Evolutionary conservation across 1,284 basidiomycete species (phyloP).

Genomic region (Clitocybe nebularis): DNA sequence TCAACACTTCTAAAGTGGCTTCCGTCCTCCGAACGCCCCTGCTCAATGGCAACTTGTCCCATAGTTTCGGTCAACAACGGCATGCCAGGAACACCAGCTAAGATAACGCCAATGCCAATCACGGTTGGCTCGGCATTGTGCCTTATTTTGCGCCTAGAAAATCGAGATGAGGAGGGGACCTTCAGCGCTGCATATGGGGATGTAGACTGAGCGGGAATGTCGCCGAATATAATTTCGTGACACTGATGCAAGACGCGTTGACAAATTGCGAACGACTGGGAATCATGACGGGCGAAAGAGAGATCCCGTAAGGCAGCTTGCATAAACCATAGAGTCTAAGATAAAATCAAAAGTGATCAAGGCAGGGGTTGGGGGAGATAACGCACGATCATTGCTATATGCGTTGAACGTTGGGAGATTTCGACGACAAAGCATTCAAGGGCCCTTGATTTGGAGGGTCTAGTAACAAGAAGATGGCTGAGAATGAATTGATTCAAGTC

Average conservation of each 20-base stretch:
- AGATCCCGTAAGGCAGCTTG: constrained; percentile 91
- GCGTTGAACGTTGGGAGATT: constrained; percentile 83
- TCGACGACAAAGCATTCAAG: constrained; percentile 90
- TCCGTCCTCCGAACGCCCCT: constrained; percentile 71
- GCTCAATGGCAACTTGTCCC: constrained; percentile 86
- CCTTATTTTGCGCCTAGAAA: constrained; percentile 64
- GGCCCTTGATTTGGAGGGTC: constrained; percentile 85
- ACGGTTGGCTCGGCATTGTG: constrained; percentile 71
- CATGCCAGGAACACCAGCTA: constrained; percentile 78
- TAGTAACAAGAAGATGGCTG: constrained; percentile 89
- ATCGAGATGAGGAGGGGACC: constrained; percentile 43
- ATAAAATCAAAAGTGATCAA: constrained; percentile 10
- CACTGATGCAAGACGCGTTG: constrained; percentile 90
- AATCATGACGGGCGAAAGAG: constrained; percentile 57
- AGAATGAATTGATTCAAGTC: constrained; percentile 11
- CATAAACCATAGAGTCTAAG: constrained; percentile 95
- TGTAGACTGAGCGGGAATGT: constrained; percentile 64
- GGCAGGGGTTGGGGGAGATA: constrained; percentile 11
- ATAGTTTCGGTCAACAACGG: constrained; percentile 69
- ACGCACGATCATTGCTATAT: constrained; percentile 90
- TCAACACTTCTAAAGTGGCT: constrained; percentile 47
- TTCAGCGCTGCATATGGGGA: constrained; percentile 63
- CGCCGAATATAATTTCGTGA: constrained; percentile 96
- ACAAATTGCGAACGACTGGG: constrained; percentile 87
- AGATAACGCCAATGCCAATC: constrained; percentile 82